phyloP scores from a whole-genome alignment of 768 basidiomycete species.

The Galerina marginata region DNA sequence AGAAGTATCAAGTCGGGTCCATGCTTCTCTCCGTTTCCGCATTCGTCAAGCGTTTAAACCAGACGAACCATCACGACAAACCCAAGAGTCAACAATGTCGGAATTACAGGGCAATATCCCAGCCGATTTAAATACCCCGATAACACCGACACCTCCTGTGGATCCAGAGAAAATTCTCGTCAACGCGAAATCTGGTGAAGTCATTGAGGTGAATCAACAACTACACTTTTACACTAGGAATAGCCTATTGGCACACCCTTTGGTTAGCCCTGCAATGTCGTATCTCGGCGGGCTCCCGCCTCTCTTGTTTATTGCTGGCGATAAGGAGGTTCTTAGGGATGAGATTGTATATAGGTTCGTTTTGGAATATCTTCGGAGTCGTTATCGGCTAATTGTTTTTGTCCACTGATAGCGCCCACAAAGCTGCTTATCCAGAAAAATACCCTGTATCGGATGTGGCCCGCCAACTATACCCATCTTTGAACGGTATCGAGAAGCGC shows the following conservation, averaged over 20 bases:
- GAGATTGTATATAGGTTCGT: constrained; percentile 87
- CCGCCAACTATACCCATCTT: constrained; percentile 58
- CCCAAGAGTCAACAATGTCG: constrained; percentile 26
- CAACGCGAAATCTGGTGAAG: constrained; percentile 53
- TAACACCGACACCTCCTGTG: constrained; percentile 32
- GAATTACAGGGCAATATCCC: constrained; percentile 14
- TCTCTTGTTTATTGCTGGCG: constrained; percentile 81
- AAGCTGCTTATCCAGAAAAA: constrained; percentile 82
- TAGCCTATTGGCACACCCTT: constrained; percentile 74
- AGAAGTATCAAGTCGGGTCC: constrained; percentile 62
- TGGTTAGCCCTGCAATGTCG: constrained; percentile 79
- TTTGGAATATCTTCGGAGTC: not conserved
- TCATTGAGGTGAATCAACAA: constrained; percentile 63
- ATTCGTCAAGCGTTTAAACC: constrained; percentile 60
- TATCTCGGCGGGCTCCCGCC: constrained; percentile 94
- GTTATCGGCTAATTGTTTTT: not conserved
- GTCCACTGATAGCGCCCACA: constrained; percentile 70
- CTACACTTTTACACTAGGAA: constrained; percentile 90
- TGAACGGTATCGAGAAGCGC: constrained; percentile 58
- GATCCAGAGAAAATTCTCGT: constrained; percentile 51
- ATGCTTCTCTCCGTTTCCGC: constrained; percentile 60
- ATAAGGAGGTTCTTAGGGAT: constrained; percentile 91
- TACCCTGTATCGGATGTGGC: constrained; percentile 56
- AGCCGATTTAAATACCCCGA: constrained; percentile 1
- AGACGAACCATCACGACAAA: constrained; percentile 27